phyloP scores from a whole-genome alignment of 1,284 basidiomycete genomes.

The Thelephora terrestris region DNA sequence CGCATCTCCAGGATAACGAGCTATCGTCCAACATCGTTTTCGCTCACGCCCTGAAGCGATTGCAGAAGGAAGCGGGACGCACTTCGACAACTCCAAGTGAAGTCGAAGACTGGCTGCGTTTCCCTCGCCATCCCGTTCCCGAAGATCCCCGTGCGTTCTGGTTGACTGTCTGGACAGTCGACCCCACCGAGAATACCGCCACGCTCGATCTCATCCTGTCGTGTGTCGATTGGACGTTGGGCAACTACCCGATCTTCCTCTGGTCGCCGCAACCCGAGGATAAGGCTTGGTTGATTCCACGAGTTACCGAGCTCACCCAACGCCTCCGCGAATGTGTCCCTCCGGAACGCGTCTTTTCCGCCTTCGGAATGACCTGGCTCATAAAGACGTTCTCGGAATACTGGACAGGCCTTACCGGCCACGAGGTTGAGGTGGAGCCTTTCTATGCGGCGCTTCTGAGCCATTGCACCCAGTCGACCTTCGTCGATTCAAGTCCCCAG shows the following conservation, averaged over 20 bases:
- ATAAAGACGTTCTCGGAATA: slow-evolving; percentile 27
- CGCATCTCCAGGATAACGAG: slow-evolving; percentile 33
- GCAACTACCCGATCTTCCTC: slow-evolving; percentile 43
- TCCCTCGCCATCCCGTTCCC: slow-evolving; percentile 12
- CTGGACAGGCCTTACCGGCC: slow-evolving; percentile 30
- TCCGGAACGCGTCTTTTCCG: slow-evolving; percentile 35
- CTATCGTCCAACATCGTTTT: slow-evolving; percentile 42
- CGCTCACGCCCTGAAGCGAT: slow-evolving; percentile 37
- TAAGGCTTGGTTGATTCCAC: slow-evolving; percentile 25
- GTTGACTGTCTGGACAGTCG: slow-evolving; percentile 39
- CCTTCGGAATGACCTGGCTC: slow-evolving; percentile 31
- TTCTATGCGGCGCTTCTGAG: slow-evolving; percentile 36
- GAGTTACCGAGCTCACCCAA: slow-evolving; percentile 26
- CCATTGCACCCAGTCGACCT: slow-evolving; percentile 27
- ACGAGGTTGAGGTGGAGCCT: slow-evolving; percentile 25
- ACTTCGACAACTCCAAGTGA: slow-evolving; percentile 28
- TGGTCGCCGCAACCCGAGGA: slow-evolving; percentile 31
- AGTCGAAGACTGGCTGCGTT: slow-evolving; percentile 17
- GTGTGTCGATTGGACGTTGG: slow-evolving; percentile 33
- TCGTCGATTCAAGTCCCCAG: slow-evolving; percentile 17
- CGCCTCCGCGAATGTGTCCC: slow-evolving; percentile 28
- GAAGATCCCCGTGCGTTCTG: slow-evolving; percentile 28
- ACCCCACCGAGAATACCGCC: slow-evolving; percentile 19
- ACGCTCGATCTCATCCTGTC: slow-evolving; percentile 37
- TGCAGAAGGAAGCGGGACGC: slow-evolving; percentile 27